Evolutionary conservation across 108 stramenopile species (phyloP), one percentile per base, ranked within the genome.

Genomic region (Cyclotella atomus): DNA sequence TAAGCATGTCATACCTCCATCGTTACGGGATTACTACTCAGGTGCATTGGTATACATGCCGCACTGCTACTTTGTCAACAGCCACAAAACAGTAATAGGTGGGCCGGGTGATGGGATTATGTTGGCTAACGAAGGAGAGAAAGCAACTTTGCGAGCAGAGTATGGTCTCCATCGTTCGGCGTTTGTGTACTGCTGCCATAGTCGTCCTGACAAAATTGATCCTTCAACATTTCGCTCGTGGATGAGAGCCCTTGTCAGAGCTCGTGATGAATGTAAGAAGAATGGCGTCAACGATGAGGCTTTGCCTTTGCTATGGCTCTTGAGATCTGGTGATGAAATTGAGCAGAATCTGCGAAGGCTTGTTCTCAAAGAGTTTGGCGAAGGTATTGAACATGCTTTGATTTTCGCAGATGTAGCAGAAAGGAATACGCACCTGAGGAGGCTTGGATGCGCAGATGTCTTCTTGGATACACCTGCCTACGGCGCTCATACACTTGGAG

Each of bases 121-220:
- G n/a, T 54, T 87, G 50, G 52, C 79, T 27, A 79, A 75, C 46
- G 67, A 73, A 19, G 65, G 52, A 10, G 80, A 84, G 54, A 70
- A 54, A 57, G 64, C 44, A n/a, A 65, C 75, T n/a, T 57, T 84
- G 44, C 87, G 95, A 17, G 46, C 44, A 1, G 68, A 71, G 69
- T 91, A 93, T 66, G 88, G 88, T 21, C 70, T 96, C 12, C 88
- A 81, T 32, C 83, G 87, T 21, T 65, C 59, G 36, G 84, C 60
- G 10, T 94, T 96, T 69, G 89, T 95, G 0, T 93, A 88, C 73
- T 91, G 92, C 55, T 88, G 87, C 53, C 94, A 95, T 76, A 94
- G 91, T 54, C 88, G 92, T 35, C 71, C 89, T 10, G 94, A 94
- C 71, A 96, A 96, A 73, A 92, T 96, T 72, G 93, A 95, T 59